phyloP scores from a whole-genome alignment of 805 yeast genomes.

The Metschnikowia anglica region DNA sequence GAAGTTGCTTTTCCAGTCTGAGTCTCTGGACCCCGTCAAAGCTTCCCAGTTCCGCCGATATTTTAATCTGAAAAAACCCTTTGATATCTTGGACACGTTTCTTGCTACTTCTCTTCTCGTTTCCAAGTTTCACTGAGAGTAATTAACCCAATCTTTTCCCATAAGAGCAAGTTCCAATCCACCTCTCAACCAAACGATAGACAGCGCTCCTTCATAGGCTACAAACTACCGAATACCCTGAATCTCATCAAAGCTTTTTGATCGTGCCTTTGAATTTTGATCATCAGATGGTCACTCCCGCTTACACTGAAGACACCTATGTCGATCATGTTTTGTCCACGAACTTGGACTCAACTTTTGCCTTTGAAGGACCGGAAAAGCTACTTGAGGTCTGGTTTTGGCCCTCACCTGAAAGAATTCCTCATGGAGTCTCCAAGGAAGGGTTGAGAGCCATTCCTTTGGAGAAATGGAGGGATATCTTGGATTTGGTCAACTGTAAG shows the following conservation, averaged over 20 bases:
- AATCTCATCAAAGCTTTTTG: background rate
- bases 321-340: slow-evolving; percentile 80
- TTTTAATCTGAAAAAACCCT: slow-evolving; percentile 1
- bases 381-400: slow-evolving; percentile 87
- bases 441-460: slow-evolving; percentile 67
- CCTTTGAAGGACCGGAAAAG: slow-evolving; percentile 98
- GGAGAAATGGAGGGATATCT: slow-evolving; percentile 64
- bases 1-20: slow-evolving; percentile 5
- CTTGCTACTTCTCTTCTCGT: slow-evolving; percentile 51
- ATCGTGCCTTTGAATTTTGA: background rate
- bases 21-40: too few relatives aligned
- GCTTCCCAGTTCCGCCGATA: too few relatives aligned
- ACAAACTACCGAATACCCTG: background rate
- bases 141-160: slow-evolving; percentile 11
- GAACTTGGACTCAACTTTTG: slow-evolving; percentile 80
- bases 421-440: slow-evolving; percentile 34
- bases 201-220: background rate
- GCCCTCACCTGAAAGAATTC: slow-evolving; percentile 44
- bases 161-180: slow-evolving; percentile 45
- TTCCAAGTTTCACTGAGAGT: slow-evolving; percentile 27
- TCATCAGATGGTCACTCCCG: slow-evolving; percentile 42
- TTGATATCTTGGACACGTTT: slow-evolving; percentile 37
- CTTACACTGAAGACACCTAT: slow-evolving; percentile 45
- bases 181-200: slow-evolving; percentile 17
- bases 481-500: slow-evolving; percentile 85